phyloP scores from a whole-genome alignment of 495 filamentous ascomycete genomes.

The Hypoxylon fragiforme region DNA sequence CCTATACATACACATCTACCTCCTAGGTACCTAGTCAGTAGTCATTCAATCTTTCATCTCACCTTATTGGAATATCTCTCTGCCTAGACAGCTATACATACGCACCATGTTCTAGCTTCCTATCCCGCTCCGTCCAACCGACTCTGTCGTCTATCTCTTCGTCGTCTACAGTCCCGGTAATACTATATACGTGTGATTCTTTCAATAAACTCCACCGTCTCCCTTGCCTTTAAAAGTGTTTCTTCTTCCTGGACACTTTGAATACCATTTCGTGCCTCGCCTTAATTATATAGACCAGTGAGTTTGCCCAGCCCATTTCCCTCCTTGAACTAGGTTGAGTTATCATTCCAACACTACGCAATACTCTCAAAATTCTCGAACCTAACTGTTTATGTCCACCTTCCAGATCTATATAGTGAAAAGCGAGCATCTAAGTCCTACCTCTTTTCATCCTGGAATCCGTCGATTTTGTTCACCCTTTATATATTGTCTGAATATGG shows the following conservation, averaged over 20 bases:
- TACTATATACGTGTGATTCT: conserved; percentile 39
- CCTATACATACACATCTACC: background rate
- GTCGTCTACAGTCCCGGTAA: conserved; percentile 36
- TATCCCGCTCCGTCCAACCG: conserved; percentile 13
- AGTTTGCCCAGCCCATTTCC: conserved; percentile 9
- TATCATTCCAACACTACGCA: background rate
- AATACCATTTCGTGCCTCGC: background rate
- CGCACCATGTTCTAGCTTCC: conserved; percentile 41
- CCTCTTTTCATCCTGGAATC: background rate
- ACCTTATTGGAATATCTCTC: too few relatives aligned
- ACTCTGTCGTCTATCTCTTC: conserved; percentile 24
- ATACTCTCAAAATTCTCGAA: background rate
- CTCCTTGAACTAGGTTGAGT: background rate
- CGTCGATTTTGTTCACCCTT: conserved; percentile 10
- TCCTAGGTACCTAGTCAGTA: too few relatives aligned
- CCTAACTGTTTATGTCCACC: background rate
- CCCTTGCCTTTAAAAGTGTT: conserved; percentile 9
- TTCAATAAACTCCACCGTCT: conserved; percentile 8
- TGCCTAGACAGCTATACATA: conserved; percentile 18
- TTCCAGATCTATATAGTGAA: conserved; percentile 17
- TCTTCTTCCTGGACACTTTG: conserved; percentile 12
- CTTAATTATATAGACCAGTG: conserved; percentile 26
- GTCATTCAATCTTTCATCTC: too few relatives aligned
- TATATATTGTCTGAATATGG: conserved; percentile 32
- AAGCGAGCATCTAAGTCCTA: conserved; percentile 6